Percentiles rank a stretch among this genome's conserved stretches.
phyloP scores from a whole-genome alignment of 2,329 filamentous ascomycete genomes.

The Teratosphaeria destructans region DNA sequence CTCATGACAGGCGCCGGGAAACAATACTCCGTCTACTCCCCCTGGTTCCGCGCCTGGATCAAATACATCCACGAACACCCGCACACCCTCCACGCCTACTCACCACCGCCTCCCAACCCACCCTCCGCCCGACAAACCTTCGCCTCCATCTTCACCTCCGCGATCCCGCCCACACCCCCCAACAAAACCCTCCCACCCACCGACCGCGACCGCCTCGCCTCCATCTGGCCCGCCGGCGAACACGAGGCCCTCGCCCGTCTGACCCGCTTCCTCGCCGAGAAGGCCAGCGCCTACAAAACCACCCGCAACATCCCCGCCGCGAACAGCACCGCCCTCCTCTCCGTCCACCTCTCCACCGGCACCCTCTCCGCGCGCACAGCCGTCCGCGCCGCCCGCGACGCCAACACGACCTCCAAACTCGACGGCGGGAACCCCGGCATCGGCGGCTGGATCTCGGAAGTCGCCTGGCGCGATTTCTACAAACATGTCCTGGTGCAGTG shows the following conservation, averaged over 20 bases:
- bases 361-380: conserved; percentile 58
- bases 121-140: conserved; percentile 38
- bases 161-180: conserved; percentile 51
- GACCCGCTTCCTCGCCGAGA: conserved; percentile 56
- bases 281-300: conserved; percentile 51
- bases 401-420: conserved; percentile 53
- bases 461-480: conserved; percentile 84
- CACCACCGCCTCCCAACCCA: conserved; percentile 49
- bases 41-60: conserved; percentile 72
- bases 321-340: conserved; percentile 56
- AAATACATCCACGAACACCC: conserved; percentile 60
- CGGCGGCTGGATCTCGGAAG: conserved; percentile 65
- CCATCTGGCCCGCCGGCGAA: conserved; percentile 66
- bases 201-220: conserved; percentile 46
- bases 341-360: conserved; percentile 62
- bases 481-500: conserved; percentile 74
- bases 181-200: conserved; percentile 48
- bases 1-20: conserved; percentile 58
- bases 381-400: conserved; percentile 50
- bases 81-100: conserved; percentile 53
- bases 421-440: conserved; percentile 58
- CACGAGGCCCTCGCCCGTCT: conserved; percentile 57
- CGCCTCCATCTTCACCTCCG: conserved; percentile 46
- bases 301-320: conserved; percentile 56
- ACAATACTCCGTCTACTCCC: conserved; percentile 75